A percentile compares a stretch with the other conserved stretches of the same genome.
Evolutionary conservation across 352 stramenopile species (phyloP).

Genomic region (Aphanomyces stellatus): DNA sequence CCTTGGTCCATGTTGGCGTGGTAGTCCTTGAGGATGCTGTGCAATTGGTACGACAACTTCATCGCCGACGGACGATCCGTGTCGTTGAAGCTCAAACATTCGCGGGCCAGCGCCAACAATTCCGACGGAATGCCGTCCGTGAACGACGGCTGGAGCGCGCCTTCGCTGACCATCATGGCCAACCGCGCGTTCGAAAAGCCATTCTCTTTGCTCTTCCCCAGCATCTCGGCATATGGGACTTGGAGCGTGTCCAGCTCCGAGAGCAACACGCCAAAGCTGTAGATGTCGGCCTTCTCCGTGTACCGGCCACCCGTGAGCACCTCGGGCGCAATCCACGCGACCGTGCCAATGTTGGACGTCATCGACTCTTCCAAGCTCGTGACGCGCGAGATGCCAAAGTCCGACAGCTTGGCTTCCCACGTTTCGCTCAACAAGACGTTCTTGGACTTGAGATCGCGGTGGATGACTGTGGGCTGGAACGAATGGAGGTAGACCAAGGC

Average conservation of each 20-base stretch:
- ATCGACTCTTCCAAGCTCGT: conserved; percentile 32
- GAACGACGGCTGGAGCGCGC: conserved; percentile 61
- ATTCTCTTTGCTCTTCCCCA: conserved; percentile 15
- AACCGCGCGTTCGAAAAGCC: conserved; percentile 18
- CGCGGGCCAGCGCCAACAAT: conserved; percentile 47
- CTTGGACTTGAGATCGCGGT: conserved; percentile 41
- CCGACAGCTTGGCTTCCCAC: conserved; percentile 50
- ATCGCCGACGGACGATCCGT: conserved; percentile 58
- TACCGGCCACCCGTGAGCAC: conserved; percentile 18
- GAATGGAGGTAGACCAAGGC: conserved; percentile 49
- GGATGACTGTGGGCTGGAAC: conserved; percentile 33
- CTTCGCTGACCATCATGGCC: conserved; percentile 41
- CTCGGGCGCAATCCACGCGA: conserved; percentile 53
- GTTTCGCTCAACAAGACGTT: conserved; percentile 47
- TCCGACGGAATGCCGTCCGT: conserved; percentile 33
- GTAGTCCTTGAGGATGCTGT: conserved; percentile 44
- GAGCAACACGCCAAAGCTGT: conserved; percentile 19
- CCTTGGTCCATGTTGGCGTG: background rate
- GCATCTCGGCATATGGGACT: conserved; percentile 15
- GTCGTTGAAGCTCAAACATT: conserved; percentile 57
- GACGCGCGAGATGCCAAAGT: conserved; percentile 57
- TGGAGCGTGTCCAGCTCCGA: conserved; percentile 14
- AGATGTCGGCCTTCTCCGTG: conserved; percentile 20
- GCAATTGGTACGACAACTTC: conserved; percentile 68
- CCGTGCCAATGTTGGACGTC: conserved; percentile 38